Percentiles rank a stretch among this genome's conserved stretches.
phyloP scores from a whole-genome alignment of 441 rosid species.

The Theobroma grandiflorum region DNA sequence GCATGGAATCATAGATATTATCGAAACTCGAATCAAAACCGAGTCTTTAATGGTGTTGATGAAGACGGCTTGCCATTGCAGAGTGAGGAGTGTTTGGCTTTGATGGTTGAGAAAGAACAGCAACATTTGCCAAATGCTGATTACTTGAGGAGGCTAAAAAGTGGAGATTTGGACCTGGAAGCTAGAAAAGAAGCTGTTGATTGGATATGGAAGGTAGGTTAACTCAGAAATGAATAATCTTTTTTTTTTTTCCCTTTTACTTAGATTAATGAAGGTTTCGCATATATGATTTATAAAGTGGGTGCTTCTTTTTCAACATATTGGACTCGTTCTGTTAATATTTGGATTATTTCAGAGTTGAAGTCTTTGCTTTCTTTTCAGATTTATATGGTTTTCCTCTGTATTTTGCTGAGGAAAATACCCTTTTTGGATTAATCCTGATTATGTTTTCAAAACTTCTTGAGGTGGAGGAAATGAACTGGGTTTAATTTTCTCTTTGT shows the following conservation, averaged over 20 bases:
- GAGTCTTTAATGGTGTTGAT: conserved; percentile 32
- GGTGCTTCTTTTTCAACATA: conserved; percentile 20
- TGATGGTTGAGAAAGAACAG: conserved; percentile 66
- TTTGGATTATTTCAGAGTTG: conserved; percentile 23
- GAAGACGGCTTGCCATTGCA: conserved; percentile 47
- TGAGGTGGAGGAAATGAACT: conserved; percentile 18
- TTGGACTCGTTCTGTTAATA: background rate
- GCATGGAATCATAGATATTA: conserved; percentile 39
- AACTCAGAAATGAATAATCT: background rate
- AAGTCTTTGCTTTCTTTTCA: background rate
- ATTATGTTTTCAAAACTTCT: background rate
- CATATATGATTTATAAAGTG: background rate
- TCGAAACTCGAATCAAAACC: conserved; percentile 37
- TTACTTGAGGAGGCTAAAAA: conserved; percentile 61
- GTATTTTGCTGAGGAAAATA: background rate
- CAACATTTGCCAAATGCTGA: conserved; percentile 59
- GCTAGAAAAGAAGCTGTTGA: conserved; percentile 63
- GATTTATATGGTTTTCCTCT: background rate
- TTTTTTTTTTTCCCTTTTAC: background rate
- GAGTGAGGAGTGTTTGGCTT: conserved; percentile 62
- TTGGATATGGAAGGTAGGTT: conserved; percentile 71
- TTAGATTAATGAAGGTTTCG: background rate
- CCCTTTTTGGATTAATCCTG: conserved; percentile 3
- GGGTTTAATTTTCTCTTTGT: conserved; percentile 13
- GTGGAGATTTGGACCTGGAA: conserved; percentile 59